These are phyloP conservation scores for Talaromyces funiculosus DNA, from an alignment of 2,329 filamentous ascomycete species.

Conservation along the genomic window DNA sequence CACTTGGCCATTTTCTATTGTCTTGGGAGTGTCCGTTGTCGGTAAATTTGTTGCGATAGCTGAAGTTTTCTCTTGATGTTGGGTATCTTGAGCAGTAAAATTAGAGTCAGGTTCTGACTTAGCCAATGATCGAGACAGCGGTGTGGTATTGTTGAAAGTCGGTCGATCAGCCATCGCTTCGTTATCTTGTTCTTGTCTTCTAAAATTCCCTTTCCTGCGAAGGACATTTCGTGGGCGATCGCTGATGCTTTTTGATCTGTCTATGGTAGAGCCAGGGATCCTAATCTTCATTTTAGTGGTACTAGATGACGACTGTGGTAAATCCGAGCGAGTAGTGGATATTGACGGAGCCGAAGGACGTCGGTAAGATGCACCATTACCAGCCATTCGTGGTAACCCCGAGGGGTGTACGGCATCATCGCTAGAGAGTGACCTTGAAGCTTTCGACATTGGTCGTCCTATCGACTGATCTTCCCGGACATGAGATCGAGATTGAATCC, in stretches of 20 bases:
- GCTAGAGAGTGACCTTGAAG: slow-evolving; percentile 19
- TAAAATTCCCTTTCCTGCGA: slow-evolving; percentile 35
- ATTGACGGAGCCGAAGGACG: slow-evolving; percentile 12
- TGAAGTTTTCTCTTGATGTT: slow-evolving; percentile 3
- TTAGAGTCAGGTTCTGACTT: neutral
- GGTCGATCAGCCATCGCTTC: neutral
- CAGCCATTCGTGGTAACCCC: slow-evolving; percentile 26
- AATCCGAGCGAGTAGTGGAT: neutral
- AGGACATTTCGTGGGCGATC: slow-evolving; percentile 35
- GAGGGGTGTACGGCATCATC: slow-evolving; percentile 23
- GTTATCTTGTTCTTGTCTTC: slow-evolving; percentile 26
- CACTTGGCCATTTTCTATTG: slow-evolving; percentile 16
- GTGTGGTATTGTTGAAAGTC: neutral
- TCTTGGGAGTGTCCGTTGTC: slow-evolving; percentile 16
- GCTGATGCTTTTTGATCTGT: slow-evolving; percentile 17
- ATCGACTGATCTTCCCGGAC: slow-evolving; percentile 18
- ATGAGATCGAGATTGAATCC: slow-evolving; percentile 25
- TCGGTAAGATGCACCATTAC: slow-evolving; percentile 17
- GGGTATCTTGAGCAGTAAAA: slow-evolving; percentile 4
- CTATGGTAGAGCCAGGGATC: slow-evolving; percentile 13
- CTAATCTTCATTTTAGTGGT: neutral
- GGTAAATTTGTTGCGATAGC: slow-evolving; percentile 15
- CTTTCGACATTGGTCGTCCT: slow-evolving; percentile 18
- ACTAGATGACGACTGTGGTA: neutral
- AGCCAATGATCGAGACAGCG: neutral